Conservation (phyloP, 352 stramenopile species). For the Phytophthora ramorum region DNA sequence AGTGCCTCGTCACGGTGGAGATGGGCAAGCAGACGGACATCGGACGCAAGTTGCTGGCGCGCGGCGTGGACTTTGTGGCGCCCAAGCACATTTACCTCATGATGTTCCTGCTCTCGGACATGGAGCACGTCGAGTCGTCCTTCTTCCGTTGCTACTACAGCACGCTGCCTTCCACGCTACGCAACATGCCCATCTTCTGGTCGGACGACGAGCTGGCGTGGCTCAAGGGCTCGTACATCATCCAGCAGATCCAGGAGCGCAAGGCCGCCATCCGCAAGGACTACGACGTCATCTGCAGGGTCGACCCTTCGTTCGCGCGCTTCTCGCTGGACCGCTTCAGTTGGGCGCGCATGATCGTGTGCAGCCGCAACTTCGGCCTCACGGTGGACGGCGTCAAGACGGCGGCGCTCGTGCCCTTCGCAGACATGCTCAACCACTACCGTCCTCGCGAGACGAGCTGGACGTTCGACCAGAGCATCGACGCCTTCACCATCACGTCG, state of each 20-base stretch:
- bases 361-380: conserved; percentile 98
- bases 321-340: conserved; percentile 97
- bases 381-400: conserved; percentile 98
- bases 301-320: conserved; percentile 92
- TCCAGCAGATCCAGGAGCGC: conserved; percentile 96
- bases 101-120: conserved; percentile 98
- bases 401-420: conserved; percentile 97
- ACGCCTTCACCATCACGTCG: conserved; percentile 91
- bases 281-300: conserved; percentile 96
- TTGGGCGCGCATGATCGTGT: conserved; percentile 99
- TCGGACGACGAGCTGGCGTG: conserved; percentile 92
- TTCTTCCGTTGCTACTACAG: conserved; percentile 97
- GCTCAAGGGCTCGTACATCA: conserved; percentile 93
- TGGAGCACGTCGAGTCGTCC: conserved; percentile 88
- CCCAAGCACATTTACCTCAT: conserved; percentile 99
- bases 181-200: conserved; percentile 99
- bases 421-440: conserved; percentile 99
- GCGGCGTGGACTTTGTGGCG: conserved; percentile 96
- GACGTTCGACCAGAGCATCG: conserved; percentile 88
- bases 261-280: conserved; percentile 97
- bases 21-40: conserved; percentile 98
- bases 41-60: conserved; percentile 92
- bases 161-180: conserved; percentile 94
- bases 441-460: conserved; percentile 97
- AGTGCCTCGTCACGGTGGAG: conserved; percentile 99